Percentiles rank a stretch among this genome's conserved stretches.
phyloP scores from a whole-genome alignment of 2,329 filamentous ascomycete species.

The Gyromitra esculenta region DNA sequence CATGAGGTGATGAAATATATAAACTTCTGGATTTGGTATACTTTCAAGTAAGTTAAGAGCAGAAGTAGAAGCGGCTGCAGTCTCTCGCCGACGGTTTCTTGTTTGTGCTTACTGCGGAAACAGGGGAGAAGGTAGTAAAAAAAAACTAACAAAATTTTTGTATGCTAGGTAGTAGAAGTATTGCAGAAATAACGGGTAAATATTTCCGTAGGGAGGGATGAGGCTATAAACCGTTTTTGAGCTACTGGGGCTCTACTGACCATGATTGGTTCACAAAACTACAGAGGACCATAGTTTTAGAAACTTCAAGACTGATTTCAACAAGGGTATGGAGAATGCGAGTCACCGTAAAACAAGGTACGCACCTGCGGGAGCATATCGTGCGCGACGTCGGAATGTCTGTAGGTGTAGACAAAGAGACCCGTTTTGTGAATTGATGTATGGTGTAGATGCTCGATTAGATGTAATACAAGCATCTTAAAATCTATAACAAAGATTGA shows the following conservation, averaged over 20 bases:
- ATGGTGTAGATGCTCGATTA: background rate
- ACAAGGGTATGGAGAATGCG: slow-evolving; percentile 18
- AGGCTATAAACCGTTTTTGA: slow-evolving; percentile 16
- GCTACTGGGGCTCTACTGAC: background rate
- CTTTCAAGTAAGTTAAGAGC: background rate
- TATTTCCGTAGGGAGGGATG: slow-evolving; percentile 23
- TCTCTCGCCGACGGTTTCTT: background rate
- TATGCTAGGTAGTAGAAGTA: background rate
- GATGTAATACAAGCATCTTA: background rate
- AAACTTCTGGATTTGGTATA: slow-evolving; percentile 1
- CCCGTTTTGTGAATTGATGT: background rate
- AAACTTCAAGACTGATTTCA: slow-evolving; percentile 5
- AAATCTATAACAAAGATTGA: slow-evolving; percentile 10
- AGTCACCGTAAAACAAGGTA: slow-evolving; percentile 12
- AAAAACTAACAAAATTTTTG: background rate
- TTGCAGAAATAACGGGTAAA: slow-evolving; percentile 1
- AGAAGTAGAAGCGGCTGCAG: background rate
- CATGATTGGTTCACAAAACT: background rate
- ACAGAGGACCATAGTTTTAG: background rate
- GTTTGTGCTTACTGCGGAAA: slow-evolving; percentile 11
- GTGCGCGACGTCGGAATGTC: slow-evolving; percentile 22
- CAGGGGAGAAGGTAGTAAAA: slow-evolving; percentile 4
- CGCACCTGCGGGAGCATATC: slow-evolving; percentile 23
- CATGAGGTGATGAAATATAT: slow-evolving; percentile 13
- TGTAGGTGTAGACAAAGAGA: slow-evolving; percentile 31